Evolutionary conservation across 306 rosid species (phyloP).

Genomic region (Quercus robur): DNA sequence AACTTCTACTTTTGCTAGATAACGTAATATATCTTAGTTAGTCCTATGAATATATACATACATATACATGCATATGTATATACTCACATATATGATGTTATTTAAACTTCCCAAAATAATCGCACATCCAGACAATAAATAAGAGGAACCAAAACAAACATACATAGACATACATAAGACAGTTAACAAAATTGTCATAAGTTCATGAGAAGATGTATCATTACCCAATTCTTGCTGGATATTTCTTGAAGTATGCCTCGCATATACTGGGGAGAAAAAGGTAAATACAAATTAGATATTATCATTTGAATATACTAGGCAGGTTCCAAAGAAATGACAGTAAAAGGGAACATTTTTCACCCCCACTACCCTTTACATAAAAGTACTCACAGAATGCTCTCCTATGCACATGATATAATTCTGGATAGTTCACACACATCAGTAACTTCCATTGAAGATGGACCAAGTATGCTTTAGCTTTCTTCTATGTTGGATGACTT

Average conservation of each 20-base stretch:
- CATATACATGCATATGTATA: background rate
- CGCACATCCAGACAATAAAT: background rate
- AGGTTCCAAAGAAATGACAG: background rate
- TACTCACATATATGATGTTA: background rate
- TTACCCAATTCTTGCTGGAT: conserved; percentile 85
- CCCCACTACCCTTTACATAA: background rate
- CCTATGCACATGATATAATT: no score
- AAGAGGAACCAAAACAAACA: conserved; percentile 5
- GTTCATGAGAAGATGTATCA: background rate
- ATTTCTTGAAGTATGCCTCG: conserved; percentile 92
- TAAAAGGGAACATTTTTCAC: background rate
- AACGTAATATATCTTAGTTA: no score
- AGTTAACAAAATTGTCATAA: background rate
- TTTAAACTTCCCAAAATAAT: conserved; percentile 11
- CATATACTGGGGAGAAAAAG: conserved; percentile 60
- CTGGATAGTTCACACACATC: background rate
- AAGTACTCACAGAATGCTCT: no score
- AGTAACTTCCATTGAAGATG: background rate
- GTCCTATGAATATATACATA: background rate
- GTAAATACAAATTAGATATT: background rate
- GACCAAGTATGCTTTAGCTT: background rate
- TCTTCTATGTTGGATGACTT: background rate
- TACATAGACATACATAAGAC: background rate
- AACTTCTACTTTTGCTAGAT: no score
- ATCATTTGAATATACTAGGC: background rate